These are phyloP conservation scores for Xylaria palmicola DNA, from an alignment of 495 filamentous ascomycete species.

Conservation along the genomic window DNA sequence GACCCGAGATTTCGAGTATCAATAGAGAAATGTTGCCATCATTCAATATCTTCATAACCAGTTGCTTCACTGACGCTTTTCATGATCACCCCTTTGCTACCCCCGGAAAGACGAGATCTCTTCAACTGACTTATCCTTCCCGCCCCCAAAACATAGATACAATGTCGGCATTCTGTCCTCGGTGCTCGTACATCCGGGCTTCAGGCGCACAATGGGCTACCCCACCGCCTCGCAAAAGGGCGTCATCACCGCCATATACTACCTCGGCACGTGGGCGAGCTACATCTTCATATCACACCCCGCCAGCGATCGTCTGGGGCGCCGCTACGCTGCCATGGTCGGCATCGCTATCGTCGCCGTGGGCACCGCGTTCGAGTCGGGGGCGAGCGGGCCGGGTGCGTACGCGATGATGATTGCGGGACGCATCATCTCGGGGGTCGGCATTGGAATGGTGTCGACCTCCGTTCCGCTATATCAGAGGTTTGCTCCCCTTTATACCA, in stretches of 20 bases:
- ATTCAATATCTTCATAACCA: no score
- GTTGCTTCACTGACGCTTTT: no score
- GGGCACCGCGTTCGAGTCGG: slow-evolving; percentile 47
- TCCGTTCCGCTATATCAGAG: slow-evolving; percentile 59
- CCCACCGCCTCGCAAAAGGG: slow-evolving; percentile 45
- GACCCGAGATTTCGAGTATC: no score
- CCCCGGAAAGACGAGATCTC: no score
- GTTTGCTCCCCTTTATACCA: slow-evolving; percentile 26
- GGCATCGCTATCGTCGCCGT: slow-evolving; percentile 47
- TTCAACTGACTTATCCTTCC: neutral
- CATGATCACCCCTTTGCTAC: no score
- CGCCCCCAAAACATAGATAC: slow-evolving; percentile 37
- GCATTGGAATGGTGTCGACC: slow-evolving; percentile 52
- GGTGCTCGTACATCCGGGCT: slow-evolving; percentile 55
- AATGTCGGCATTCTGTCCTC: slow-evolving; percentile 58
- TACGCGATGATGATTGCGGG: slow-evolving; percentile 54
- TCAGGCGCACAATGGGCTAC: slow-evolving; percentile 41
- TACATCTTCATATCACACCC: slow-evolving; percentile 55
- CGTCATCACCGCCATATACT: slow-evolving; percentile 57
- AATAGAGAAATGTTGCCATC: no score
- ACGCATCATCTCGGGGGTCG: slow-evolving; percentile 51
- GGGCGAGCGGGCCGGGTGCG: slow-evolving; percentile 39
- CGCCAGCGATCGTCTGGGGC: slow-evolving; percentile 47
- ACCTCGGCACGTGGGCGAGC: slow-evolving; percentile 54
- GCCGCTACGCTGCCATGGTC: slow-evolving; percentile 47